Evolutionary conservation across 176 grass and related monocot species (phyloP).

Genomic region (Zizania latifolia): DNA sequence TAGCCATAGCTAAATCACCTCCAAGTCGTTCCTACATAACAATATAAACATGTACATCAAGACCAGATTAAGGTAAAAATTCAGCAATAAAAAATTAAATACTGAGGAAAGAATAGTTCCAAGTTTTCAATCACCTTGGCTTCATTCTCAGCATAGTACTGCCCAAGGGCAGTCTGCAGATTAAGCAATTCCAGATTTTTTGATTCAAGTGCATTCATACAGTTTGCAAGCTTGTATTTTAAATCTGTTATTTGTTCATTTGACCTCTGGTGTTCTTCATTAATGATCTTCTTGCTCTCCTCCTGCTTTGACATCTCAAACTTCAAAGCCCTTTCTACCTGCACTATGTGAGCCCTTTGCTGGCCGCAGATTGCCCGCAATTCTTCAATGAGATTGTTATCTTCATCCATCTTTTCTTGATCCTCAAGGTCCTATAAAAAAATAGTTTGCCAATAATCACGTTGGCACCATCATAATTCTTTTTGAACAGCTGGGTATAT

Average conservation of each 20-base stretch:
- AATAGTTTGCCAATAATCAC: not conserved
- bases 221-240: slow-evolving; percentile 65
- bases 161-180: slow-evolving; percentile 97
- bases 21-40: slow-evolving; percentile 71
- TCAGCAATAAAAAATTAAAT: not conserved
- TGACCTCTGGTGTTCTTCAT: slow-evolving; percentile 72
- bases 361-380: slow-evolving; percentile 57
- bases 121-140: slow-evolving; percentile 61
- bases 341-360: slow-evolving; percentile 65
- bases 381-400: slow-evolving; percentile 78
- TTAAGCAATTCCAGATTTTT: slow-evolving; percentile 90
- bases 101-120: not conserved
- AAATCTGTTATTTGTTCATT: slow-evolving; percentile 71
- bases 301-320: slow-evolving; percentile 59
- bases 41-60: slow-evolving; percentile 27
- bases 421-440: slow-evolving; percentile 82
- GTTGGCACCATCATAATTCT: slow-evolving; percentile 5
- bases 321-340: slow-evolving; percentile 79
- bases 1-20: slow-evolving; percentile 76
- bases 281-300: slow-evolving; percentile 56
- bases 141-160: slow-evolving; percentile 98
- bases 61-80: slow-evolving; percentile 17
- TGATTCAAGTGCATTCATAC: slow-evolving; percentile 70
- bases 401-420: slow-evolving; percentile 92
- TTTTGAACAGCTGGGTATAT: slow-evolving; percentile 13